Evolutionary conservation across 2,329 filamentous ascomycete species (phyloP), one percentile per base, ranked within the genome.

Genomic region (Sporothrix pseudoabietina): DNA sequence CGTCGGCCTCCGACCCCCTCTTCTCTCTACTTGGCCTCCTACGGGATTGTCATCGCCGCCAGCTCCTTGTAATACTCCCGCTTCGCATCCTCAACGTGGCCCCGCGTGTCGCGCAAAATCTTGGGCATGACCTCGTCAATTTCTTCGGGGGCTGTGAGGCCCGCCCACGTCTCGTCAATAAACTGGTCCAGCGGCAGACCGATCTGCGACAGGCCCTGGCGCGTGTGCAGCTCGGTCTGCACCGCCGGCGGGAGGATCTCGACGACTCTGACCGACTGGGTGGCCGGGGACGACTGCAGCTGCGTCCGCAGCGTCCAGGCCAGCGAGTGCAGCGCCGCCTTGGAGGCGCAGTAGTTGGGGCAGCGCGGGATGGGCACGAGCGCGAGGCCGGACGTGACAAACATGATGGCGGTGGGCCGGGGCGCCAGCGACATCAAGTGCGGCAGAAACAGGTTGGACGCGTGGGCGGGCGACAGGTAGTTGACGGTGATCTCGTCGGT

Each of bases 291-390:
- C 9, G 6, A 12, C n/a, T 12, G 44, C 85, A 80, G 75, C 75
- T 80, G 78, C 4, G 74, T 68, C 35, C 79, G 76, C n/a, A 80
- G 76, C 1, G 78, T 78, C 76, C 76, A 79, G 55, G 76, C 75
- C 0, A 78, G 71, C 19, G 55, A 80, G 76, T 87, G 85, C 52
- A 88, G 78, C 2, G 87, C 87, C 0, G 86, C 83, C 77, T 88
- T 89, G 12, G 84, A 84, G 1, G 85, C 85, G 71, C 83, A 87
- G 80, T 88, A 89, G 49, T 84, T 86, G 0, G 83, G 82, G 76
- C 85, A 82, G 0, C 80, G 78, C n/a, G 81, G 78, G 1, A 83
- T 80, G 0, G 86, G 86, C 12, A 88, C 80, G 10, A 87, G 78
- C 9, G 82, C 82, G 2, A 88, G 80, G 32, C 75, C 74, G 16